A percentile compares a stretch with the other conserved stretches of the same genome.
These are phyloP conservation scores for Castanea sativa DNA, from an alignment of 306 rosid species.

Conservation along the genomic window DNA sequence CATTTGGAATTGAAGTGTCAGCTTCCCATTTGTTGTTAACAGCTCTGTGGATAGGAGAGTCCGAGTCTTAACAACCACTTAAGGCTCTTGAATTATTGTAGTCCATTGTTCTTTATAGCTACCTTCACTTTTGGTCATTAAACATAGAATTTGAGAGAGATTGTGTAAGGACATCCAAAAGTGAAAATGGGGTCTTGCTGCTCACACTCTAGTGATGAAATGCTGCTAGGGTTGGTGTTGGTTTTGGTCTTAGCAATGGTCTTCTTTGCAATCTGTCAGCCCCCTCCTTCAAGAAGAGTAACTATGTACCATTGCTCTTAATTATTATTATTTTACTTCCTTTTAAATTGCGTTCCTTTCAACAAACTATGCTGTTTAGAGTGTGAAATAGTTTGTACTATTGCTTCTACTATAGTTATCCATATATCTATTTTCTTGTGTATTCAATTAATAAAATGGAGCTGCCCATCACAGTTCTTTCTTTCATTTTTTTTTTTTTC, in stretches of 20 bases:
- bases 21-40: not conserved
- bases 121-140: not conserved
- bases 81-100: not conserved
- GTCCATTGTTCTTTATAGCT: not conserved
- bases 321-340: not conserved
- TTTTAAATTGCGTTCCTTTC: not conserved
- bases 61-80: not conserved
- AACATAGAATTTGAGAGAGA: not conserved
- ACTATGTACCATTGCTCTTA: constrained; percentile 31
- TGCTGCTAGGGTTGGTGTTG: constrained; percentile 30
- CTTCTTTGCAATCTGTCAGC: constrained; percentile 28
- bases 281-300: constrained; percentile 32
- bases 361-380: not conserved
- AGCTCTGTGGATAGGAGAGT: constrained; percentile 8
- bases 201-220: not conserved
- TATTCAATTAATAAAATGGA: not conserved
- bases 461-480: not conserved
- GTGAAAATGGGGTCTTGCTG: constrained; percentile 18
- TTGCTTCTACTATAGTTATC: not conserved
- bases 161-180: not conserved
- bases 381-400: not conserved
- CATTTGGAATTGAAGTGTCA: not conserved
- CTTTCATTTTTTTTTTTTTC: not conserved
- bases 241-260: constrained; percentile 38
- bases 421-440: not conserved